A percentile compares a stretch with the other conserved stretches of the same genome.
These are phyloP conservation scores for Staphylotrichum longicolle DNA, from an alignment of 495 filamentous ascomycete genomes.

Conservation along the genomic window DNA sequence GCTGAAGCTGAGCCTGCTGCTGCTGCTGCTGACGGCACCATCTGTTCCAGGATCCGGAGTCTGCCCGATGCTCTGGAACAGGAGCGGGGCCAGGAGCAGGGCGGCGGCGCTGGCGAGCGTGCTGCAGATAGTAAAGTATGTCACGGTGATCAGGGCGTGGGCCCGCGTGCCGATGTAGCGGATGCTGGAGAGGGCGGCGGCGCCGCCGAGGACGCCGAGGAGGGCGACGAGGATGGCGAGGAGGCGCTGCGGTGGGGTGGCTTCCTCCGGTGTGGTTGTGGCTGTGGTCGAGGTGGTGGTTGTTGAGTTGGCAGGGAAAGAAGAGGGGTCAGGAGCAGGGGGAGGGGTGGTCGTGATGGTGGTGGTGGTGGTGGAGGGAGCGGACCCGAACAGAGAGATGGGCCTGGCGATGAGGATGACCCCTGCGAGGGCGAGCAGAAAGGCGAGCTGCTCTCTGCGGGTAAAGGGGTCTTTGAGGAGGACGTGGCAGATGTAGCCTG, in stretches of 20 bases:
- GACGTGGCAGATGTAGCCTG: constrained; percentile 79
- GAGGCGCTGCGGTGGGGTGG: constrained; percentile 66
- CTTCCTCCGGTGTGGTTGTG: constrained; percentile 32
- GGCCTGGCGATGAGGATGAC: constrained; percentile 86
- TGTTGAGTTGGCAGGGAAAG: background rate
- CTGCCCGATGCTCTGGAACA: constrained; percentile 40
- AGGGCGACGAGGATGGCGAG: constrained; percentile 70
- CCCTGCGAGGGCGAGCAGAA: constrained; percentile 70
- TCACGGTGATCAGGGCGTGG: constrained; percentile 81
- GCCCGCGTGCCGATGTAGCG: constrained; percentile 81
- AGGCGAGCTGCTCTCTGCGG: constrained; percentile 70
- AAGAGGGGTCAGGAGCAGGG: background rate
- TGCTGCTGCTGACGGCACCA: no score
- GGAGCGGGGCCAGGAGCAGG: constrained; percentile 49
- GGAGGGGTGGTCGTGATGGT: background rate
- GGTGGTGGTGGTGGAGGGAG: constrained; percentile 13
- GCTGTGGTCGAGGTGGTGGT: constrained; percentile 12
- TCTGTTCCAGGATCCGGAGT: constrained; percentile 26
- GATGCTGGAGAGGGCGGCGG: constrained; percentile 75
- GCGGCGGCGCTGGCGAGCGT: constrained; percentile 62
- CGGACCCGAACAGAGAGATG: constrained; percentile 51
- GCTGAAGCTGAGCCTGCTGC: constrained; percentile 48
- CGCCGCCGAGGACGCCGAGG: constrained; percentile 75
- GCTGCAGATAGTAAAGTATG: constrained; percentile 75
- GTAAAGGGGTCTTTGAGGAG: constrained; percentile 77